Conservation (phyloP, 148 eudicot species). For the Rhododendron ferrugineum region DNA sequence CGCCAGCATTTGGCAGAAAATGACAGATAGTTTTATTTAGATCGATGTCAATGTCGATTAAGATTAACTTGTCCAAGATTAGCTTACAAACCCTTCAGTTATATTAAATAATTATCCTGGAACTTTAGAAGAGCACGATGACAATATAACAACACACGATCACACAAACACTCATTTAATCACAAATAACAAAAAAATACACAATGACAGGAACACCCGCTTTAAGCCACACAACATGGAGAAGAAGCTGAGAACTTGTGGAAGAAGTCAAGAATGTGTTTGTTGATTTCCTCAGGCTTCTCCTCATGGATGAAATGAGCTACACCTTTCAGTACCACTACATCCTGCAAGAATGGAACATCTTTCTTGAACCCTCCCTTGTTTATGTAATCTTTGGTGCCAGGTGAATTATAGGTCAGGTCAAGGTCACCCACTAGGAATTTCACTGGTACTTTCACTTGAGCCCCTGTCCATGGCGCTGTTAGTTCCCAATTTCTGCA, state of each 20-base stretch:
- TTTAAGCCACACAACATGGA: not conserved
- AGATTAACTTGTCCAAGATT: not conserved
- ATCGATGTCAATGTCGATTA: not conserved
- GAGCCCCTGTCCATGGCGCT: slow-evolving; percentile 25
- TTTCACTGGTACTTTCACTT: slow-evolving; percentile 17
- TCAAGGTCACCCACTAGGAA: slow-evolving; percentile 28
- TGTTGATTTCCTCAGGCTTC: slow-evolving; percentile 37
- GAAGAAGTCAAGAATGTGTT: slow-evolving; percentile 36
- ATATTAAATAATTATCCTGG: not conserved
- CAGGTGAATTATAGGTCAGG: slow-evolving; percentile 17
- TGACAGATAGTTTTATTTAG: not conserved
- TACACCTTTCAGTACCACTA: slow-evolving; percentile 25
- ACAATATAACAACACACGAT: not conserved
- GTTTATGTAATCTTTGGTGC: slow-evolving; percentile 22
- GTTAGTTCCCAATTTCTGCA: slow-evolving; percentile 26
- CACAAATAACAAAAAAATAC: not conserved
- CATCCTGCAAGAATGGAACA: slow-evolving; percentile 21
- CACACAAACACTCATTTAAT: not conserved
- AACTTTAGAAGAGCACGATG: not conserved
- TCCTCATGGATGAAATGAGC: slow-evolving; percentile 28
- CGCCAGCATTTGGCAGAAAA: not conserved
- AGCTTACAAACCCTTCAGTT: not conserved
- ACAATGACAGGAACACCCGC: not conserved
- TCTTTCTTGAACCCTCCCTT: slow-evolving; percentile 27
- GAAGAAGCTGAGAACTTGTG: slow-evolving; percentile 17